phyloP scores from a whole-genome alignment of 495 filamentous ascomycete genomes.

The Neurospora africana region DNA sequence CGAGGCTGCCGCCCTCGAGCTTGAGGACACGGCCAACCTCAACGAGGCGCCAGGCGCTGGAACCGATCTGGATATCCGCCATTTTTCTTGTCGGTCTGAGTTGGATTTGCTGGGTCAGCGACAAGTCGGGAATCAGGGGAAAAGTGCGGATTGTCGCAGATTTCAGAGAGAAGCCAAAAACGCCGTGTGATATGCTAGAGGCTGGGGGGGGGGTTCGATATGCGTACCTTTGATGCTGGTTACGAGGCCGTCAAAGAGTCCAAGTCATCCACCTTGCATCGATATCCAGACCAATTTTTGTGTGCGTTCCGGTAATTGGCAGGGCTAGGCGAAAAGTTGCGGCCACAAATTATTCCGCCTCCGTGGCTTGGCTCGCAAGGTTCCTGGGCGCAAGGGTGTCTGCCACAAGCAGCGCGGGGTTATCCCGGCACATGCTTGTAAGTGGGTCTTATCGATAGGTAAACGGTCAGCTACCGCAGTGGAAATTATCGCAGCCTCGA shows the following conservation, averaged over 20 bases:
- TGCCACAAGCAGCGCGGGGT: background rate
- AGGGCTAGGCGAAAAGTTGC: conserved; percentile 26
- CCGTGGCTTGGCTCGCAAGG: conserved; percentile 7
- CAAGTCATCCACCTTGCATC: conserved; percentile 23
- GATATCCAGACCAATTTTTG: conserved; percentile 29
- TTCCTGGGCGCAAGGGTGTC: background rate
- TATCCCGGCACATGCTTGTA: background rate
- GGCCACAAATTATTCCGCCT: conserved; percentile 22
- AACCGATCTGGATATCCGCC: conserved; percentile 25
- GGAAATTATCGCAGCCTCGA: background rate
- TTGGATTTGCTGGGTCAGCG: conserved; percentile 17
- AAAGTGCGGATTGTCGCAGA: conserved; percentile 6
- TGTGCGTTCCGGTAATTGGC: conserved; percentile 26
- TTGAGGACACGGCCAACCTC: conserved; percentile 90
- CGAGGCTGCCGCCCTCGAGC: conserved; percentile 74
- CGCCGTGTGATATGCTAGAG: conserved; percentile 4
- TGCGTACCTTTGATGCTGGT: conserved; percentile 27
- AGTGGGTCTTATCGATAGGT: background rate
- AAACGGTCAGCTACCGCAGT: background rate
- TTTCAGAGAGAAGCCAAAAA: conserved; percentile 4
- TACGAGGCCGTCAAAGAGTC: conserved; percentile 26
- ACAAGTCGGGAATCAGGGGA: conserved; percentile 7
- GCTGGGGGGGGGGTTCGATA: conserved; percentile 9
- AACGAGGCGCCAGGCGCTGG: conserved; percentile 65
- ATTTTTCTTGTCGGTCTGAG: conserved; percentile 22